Percentiles rank a stretch among this genome's conserved stretches.
phyloP scores from a whole-genome alignment of 805 yeast species.

The Helenozyma rhizophorensis region DNA sequence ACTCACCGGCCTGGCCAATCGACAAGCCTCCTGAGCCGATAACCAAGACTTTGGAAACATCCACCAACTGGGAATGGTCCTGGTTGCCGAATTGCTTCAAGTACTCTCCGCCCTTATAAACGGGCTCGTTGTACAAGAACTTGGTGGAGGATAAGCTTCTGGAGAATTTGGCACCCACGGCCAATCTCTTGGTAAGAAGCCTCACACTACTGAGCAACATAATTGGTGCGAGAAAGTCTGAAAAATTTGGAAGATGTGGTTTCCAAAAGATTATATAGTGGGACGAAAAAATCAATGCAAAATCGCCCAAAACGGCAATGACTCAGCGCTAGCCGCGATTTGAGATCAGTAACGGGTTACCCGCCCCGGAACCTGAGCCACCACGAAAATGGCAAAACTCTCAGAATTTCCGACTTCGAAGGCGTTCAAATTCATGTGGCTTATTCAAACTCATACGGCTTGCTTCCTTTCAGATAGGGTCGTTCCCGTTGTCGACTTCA shows the following conservation, averaged over 20 bases:
- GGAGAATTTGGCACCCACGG: slow-evolving; percentile 4
- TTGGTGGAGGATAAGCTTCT: slow-evolving; percentile 1
- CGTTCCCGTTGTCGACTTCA: too few relatives aligned
- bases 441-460: too few relatives aligned
- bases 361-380: too few relatives aligned
- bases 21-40: slow-evolving; percentile 97
- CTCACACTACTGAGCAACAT: slow-evolving; percentile 7
- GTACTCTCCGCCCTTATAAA: slow-evolving; percentile 62
- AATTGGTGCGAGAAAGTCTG: neutral
- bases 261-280: slow-evolving; percentile 12
- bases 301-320: slow-evolving; percentile 20
- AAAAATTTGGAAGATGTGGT: slow-evolving; percentile 1
- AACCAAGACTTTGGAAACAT: slow-evolving; percentile 80
- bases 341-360: slow-evolving; percentile 18
- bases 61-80: slow-evolving; percentile 65
- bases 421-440: too few relatives aligned
- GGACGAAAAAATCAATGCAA: slow-evolving; percentile 7
- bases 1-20: slow-evolving; percentile 98
- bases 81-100: slow-evolving; percentile 55
- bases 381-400: too few relatives aligned
- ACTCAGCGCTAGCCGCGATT: slow-evolving; percentile 23
- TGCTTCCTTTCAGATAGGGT: too few relatives aligned
- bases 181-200: slow-evolving; percentile 5
- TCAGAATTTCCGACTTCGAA: too few relatives aligned
- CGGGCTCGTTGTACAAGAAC: slow-evolving; percentile 13